phyloP scores from a whole-genome alignment of 2,329 filamentous ascomycete species.

The Cladobotryum mycophilum region DNA sequence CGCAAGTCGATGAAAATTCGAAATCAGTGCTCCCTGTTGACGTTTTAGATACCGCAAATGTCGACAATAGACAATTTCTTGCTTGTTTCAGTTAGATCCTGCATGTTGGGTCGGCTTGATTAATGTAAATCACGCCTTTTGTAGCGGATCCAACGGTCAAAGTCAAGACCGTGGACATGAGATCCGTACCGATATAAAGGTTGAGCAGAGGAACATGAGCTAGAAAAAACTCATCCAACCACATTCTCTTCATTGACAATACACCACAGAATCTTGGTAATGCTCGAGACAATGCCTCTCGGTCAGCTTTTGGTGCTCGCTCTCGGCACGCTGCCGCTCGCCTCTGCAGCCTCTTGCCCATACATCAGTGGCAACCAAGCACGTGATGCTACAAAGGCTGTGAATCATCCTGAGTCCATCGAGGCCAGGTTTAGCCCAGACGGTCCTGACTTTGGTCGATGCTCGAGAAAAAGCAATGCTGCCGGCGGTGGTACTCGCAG shows the following conservation, averaged over 20 bases:
- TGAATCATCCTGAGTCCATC: conserved; percentile 5
- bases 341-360: conserved; percentile 8
- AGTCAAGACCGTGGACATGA: too few relatives aligned
- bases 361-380: conserved; percentile 9
- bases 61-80: too few relatives aligned
- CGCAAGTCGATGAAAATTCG: too few relatives aligned
- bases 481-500: conserved; percentile 61
- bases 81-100: too few relatives aligned
- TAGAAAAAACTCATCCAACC: too few relatives aligned
- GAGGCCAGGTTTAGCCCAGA: conserved; percentile 9
- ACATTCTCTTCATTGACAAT: not conserved
- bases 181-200: too few relatives aligned
- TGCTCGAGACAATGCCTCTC: conserved; percentile 10
- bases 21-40: too few relatives aligned
- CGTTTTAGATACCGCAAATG: too few relatives aligned
- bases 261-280: conserved; percentile 19
- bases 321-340: conserved; percentile 9
- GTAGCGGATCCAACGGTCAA: too few relatives aligned
- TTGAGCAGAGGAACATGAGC: too few relatives aligned
- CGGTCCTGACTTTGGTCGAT: conserved; percentile 10
- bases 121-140: too few relatives aligned
- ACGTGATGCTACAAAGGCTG: not conserved
- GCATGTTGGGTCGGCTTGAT: too few relatives aligned
- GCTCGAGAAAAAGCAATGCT: conserved; percentile 25
- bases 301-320: conserved; percentile 10